phyloP scores from a whole-genome alignment of 345 rosid genomes.

The Triadica sebifera region DNA sequence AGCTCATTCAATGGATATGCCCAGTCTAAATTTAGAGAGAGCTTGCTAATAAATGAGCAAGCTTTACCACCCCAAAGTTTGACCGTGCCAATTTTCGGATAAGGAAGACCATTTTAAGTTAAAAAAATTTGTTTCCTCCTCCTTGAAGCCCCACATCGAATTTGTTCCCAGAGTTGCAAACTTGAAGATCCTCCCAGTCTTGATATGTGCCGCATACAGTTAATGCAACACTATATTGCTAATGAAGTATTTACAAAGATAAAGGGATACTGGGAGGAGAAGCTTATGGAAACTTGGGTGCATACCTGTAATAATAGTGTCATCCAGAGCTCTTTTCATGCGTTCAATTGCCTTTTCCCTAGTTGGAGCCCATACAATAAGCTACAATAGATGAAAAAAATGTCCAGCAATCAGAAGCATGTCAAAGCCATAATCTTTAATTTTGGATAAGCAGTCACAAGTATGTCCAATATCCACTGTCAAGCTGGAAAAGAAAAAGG shows the following conservation, averaged over 20 bases:
- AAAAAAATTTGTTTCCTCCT: not conserved
- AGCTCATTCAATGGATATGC: not conserved
- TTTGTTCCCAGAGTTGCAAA: not conserved
- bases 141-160: not conserved
- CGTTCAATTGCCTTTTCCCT: constrained; percentile 96
- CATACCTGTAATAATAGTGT: constrained; percentile 85
- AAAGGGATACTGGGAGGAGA: not conserved
- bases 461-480: not conserved
- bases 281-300: not conserved
- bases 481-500: not conserved
- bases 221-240: not conserved
- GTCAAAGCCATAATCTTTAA: constrained; percentile 1
- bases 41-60: not conserved
- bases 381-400: constrained; percentile 44
- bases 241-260: not conserved
- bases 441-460: not conserved
- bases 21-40: not conserved
- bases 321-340: constrained; percentile 96
- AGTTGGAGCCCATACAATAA: constrained; percentile 97
- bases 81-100: not conserved
- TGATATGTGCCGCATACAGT: not conserved
- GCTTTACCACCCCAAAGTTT: not conserved
- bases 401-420: constrained; percentile 13
- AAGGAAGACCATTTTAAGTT: not conserved
- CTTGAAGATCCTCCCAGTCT: not conserved